These are phyloP conservation scores for Aspergillus aculeatus DNA, from an alignment of 2,329 filamentous ascomycete genomes.

Conservation along the genomic window DNA sequence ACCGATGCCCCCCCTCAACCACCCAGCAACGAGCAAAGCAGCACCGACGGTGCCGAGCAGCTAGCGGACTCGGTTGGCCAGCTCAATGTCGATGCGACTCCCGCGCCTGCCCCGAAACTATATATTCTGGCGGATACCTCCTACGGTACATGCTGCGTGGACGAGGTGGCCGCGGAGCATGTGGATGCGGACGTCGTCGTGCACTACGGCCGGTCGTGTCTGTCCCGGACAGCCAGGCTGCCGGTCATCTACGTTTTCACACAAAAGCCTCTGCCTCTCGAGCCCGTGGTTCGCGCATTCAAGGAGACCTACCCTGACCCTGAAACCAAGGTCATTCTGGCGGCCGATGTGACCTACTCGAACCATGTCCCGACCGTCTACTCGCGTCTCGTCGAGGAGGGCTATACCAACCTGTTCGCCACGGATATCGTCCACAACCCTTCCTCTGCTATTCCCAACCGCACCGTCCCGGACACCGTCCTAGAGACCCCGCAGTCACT, in stretches of 20 bases:
- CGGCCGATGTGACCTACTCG: constrained; percentile 87
- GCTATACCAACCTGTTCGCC: constrained; percentile 69
- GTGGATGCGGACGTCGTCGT: constrained; percentile 86
- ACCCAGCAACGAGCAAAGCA: constrained; percentile 12
- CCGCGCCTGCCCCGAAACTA: constrained; percentile 48
- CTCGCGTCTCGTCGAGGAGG: constrained; percentile 54
- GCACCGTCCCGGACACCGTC: constrained; percentile 60
- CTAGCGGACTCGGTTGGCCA: constrained; percentile 29
- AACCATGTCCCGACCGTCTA: constrained; percentile 66
- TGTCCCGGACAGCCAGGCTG: constrained; percentile 83
- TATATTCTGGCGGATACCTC: constrained; percentile 94
- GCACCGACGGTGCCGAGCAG: constrained; percentile 6
- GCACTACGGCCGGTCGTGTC: constrained; percentile 88
- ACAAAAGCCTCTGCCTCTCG: constrained; percentile 64
- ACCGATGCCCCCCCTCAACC: constrained; percentile 19
- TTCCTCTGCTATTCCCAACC: constrained; percentile 77
- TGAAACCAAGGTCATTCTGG: constrained; percentile 67
- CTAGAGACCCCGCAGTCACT: constrained; percentile 51
- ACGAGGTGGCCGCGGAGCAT: constrained; percentile 95
- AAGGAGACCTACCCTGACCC: constrained; percentile 65
- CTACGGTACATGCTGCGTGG: constrained; percentile 94
- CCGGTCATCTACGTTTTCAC: constrained; percentile 93
- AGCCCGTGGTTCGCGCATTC: constrained; percentile 61
- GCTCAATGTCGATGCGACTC: constrained; percentile 24
- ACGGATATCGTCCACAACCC: constrained; percentile 77